Evolutionary conservation across 345 rosid genomes (phyloP), one percentile per base, ranked within the genome.

Genomic region (Murraya koenigii): DNA sequence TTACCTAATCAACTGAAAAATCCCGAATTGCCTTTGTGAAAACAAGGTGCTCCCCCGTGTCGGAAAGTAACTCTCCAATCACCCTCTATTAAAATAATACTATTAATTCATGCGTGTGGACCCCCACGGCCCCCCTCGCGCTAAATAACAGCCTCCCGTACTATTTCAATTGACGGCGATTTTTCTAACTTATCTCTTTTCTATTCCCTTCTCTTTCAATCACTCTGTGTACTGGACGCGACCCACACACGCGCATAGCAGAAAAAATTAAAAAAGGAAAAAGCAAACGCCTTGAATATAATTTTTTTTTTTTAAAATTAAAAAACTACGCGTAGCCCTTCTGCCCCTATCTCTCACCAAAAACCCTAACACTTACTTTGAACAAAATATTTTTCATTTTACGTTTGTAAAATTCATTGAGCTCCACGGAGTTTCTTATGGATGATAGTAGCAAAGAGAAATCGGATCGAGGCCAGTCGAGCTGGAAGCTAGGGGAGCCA

Each of bases 381-480:
- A 23, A 15, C 17, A 6, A 5, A 14, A 2, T 13, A 20, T 2
- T 73, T 26, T 39, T 6, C 32, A 9, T 28, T 30, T 20, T 22
- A 1, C 63, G 23, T 30, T 22, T 32, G 7, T 47, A 25, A 10
- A 19, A 4, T 17, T 17, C 28, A 10, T 22, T 39, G 67, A 17
- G 25, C 32, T 38, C 25, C 44, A 1, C 72, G 5, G 36, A 70
- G 22, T 52, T 52, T 52, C 56, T 52, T 52, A 83, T 82, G 87
- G 85, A 33, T 23, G 85, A 85, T 75, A n/a, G 22, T 19, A 33
- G n/a, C 13, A 77, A 75, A 78, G 79, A 79, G 8, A 72, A 77
- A 66, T 69, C 85, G 81, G 90, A 89, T 88, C 94, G 86, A 28
- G 83, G 49, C 55, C 82, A 79, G 23, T 79, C 84, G 13, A 41